These are phyloP conservation scores for Venturia effusa DNA, from an alignment of 2,329 filamentous ascomycete genomes.

Conservation along the genomic window DNA sequence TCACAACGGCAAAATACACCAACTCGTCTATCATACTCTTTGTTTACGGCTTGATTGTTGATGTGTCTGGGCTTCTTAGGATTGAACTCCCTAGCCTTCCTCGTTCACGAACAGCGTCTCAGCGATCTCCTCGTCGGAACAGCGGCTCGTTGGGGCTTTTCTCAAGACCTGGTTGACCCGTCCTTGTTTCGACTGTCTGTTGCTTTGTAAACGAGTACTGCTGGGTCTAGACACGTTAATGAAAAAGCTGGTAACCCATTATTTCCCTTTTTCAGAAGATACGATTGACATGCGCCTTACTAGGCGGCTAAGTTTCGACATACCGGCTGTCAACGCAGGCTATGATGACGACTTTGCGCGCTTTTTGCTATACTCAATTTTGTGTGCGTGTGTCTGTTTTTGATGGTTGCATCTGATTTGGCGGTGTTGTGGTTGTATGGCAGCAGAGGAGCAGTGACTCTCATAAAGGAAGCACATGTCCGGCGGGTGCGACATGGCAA, in stretches of 20 bases:
- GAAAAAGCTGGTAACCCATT: not conserved
- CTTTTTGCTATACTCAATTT: constrained; percentile 3
- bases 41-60: constrained; percentile 3
- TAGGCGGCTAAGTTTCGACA: constrained; percentile 1
- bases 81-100: not conserved
- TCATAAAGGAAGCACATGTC: not conserved
- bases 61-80: constrained; percentile 3
- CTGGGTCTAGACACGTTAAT: not conserved
- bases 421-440: not conserved
- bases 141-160: not conserved
- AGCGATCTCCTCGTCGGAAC: constrained; percentile 1
- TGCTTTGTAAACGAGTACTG: not conserved
- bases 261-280: not conserved
- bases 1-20: constrained; percentile 4
- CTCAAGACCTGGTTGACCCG: not conserved
- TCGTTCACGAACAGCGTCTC: constrained; percentile 2
- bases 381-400: not conserved
- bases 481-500: not conserved
- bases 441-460: not conserved
- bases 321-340: not conserved
- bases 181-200: not conserved
- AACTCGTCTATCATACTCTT: constrained; percentile 3
- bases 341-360: not conserved
- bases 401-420: constrained; percentile 1
- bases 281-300: constrained; percentile 1